phyloP scores from a whole-genome alignment of 139 green algal genomes.

The Desmodesmus armatus region DNA sequence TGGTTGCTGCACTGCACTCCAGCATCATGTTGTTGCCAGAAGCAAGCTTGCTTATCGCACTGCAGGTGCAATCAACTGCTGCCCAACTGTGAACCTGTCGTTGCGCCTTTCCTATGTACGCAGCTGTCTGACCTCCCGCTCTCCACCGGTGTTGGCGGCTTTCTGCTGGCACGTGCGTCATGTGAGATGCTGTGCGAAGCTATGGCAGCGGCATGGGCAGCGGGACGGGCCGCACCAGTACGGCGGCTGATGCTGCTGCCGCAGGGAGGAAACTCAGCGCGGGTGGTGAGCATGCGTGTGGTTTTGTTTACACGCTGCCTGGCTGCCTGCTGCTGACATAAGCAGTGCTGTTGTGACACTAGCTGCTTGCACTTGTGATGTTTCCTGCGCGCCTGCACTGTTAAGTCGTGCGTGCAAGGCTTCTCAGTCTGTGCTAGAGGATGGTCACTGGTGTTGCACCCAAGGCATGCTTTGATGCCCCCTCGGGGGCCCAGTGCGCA shows the following conservation, averaged over 20 bases:
- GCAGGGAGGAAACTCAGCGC: background rate
- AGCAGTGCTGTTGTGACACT: background rate
- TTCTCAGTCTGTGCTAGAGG: too few relatives aligned
- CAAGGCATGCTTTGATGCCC: too few relatives aligned
- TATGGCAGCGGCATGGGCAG: constrained; percentile 21
- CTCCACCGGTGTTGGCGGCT: constrained; percentile 14
- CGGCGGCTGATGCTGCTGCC: constrained; percentile 38
- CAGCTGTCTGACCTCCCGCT: constrained; percentile 34
- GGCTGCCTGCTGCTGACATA: background rate
- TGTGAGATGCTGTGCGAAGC: constrained; percentile 37
- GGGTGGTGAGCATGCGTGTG: background rate
- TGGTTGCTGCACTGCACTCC: too few relatives aligned
- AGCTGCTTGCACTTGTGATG: background rate
- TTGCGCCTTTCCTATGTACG: too few relatives aligned
- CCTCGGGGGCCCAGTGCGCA: too few relatives aligned
- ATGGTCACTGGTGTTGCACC: too few relatives aligned
- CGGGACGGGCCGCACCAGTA: constrained; percentile 6
- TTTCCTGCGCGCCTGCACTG: background rate
- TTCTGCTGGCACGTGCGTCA: constrained; percentile 22
- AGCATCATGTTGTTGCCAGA: too few relatives aligned
- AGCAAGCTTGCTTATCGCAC: too few relatives aligned
- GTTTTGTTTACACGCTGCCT: background rate
- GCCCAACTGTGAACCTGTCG: too few relatives aligned
- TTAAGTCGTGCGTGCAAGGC: background rate
- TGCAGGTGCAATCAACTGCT: too few relatives aligned